Percentiles rank a stretch among this genome's conserved stretches.
These are phyloP conservation scores for Aspergillus clavatus DNA, from an alignment of 2,329 filamentous ascomycete genomes.

Conservation along the genomic window DNA sequence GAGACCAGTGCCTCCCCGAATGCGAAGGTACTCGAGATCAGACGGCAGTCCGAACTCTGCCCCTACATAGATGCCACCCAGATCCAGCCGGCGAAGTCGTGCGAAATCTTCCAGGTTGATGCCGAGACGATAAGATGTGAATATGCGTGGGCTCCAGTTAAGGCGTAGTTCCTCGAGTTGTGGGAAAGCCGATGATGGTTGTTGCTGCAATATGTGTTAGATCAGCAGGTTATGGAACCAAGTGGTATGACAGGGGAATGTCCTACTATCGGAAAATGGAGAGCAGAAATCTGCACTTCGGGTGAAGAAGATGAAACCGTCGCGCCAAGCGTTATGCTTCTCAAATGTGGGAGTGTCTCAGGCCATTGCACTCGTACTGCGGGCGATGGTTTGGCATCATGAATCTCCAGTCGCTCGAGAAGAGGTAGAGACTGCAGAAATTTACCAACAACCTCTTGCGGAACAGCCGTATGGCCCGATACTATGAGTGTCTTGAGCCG, in stretches of 20 bases:
- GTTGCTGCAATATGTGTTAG: constrained; percentile 8
- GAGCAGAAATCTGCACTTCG: constrained; percentile 11
- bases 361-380: constrained; percentile 18
- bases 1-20: constrained; percentile 18
- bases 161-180: constrained; percentile 33
- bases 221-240: not conserved
- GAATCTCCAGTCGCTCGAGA: constrained; percentile 26
- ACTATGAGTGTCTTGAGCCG: constrained; percentile 24
- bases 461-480: constrained; percentile 20
- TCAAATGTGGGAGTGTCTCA: constrained; percentile 26
- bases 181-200: constrained; percentile 16
- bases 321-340: constrained; percentile 23
- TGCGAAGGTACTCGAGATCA: constrained; percentile 26
- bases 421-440: constrained; percentile 23
- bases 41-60: constrained; percentile 21
- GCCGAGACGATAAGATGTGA: constrained; percentile 14
- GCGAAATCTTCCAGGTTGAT: constrained; percentile 15
- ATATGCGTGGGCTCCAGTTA: constrained; percentile 22
- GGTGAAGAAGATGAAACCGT: constrained; percentile 10
- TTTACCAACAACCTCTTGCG: constrained; percentile 22
- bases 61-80: constrained; percentile 23
- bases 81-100: constrained; percentile 25
- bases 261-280: constrained; percentile 14
- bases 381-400: constrained; percentile 16
- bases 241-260: constrained; percentile 1